These are phyloP conservation scores for Rossbeevera mucosa DNA, from an alignment of 768 basidiomycete species.

Conservation along the genomic window DNA sequence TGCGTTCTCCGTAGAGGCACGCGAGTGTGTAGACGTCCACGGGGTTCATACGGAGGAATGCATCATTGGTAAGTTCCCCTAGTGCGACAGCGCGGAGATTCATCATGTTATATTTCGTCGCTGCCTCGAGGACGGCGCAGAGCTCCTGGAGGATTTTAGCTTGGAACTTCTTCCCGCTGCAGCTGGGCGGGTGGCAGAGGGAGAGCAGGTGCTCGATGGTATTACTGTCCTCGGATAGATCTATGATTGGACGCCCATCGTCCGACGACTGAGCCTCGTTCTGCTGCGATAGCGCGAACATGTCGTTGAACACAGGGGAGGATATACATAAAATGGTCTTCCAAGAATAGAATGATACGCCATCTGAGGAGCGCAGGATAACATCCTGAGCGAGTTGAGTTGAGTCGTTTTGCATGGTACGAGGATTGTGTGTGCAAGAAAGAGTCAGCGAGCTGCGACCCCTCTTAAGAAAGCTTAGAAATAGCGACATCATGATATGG, in stretches of 20 bases:
- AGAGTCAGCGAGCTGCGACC: too few relatives aligned
- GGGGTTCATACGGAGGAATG: conserved; percentile 5
- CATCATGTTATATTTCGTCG: conserved; percentile 17
- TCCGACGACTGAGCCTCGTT: not conserved
- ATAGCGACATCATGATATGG: too few relatives aligned
- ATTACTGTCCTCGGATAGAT: too few relatives aligned
- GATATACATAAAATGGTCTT: conserved; percentile 5
- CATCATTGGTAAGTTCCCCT: not conserved
- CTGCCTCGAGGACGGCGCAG: conserved; percentile 4
- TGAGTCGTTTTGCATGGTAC: conserved; percentile 8
- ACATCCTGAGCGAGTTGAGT: conserved; percentile 8
- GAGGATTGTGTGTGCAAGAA: not conserved
- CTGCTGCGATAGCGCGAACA: conserved; percentile 14
- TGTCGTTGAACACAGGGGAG: conserved; percentile 12
- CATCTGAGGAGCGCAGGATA: conserved; percentile 14
- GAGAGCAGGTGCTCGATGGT: conserved; percentile 1
- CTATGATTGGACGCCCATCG: not conserved
- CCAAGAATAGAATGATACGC: conserved; percentile 2
- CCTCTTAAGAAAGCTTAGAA: too few relatives aligned
- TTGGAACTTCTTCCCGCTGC: not conserved
- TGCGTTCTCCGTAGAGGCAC: conserved; percentile 1
- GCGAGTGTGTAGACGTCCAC: conserved; percentile 9
- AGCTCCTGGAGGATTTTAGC: not conserved
- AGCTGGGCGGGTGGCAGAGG: conserved; percentile 6
- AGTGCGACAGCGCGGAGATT: not conserved